phyloP scores from a whole-genome alignment of 73 alveolate genomes.

The Paramecium tetraurelia region DNA sequence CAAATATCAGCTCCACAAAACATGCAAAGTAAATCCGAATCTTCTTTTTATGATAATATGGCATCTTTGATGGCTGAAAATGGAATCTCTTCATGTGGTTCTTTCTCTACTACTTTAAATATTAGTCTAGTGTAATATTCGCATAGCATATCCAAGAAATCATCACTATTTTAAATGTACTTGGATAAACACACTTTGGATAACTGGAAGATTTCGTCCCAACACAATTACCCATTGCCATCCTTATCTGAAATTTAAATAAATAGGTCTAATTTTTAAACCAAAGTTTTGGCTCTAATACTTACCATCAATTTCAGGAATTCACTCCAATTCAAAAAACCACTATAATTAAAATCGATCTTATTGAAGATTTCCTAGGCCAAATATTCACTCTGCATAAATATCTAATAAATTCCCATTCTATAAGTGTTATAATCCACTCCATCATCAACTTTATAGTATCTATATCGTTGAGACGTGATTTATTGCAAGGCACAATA shows the following conservation, averaged over 20 bases:
- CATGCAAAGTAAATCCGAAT: constrained; percentile 29
- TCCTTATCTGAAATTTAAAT: constrained; percentile 19
- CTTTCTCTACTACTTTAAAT: constrained; percentile 7
- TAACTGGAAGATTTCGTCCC: background rate
- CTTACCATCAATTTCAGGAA: background rate
- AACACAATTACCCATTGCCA: constrained; percentile 2
- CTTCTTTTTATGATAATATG: background rate
- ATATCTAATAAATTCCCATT: constrained; percentile 21
- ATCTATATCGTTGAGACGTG: background rate
- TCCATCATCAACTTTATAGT: background rate
- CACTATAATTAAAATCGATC: constrained; percentile 15
- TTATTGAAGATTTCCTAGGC: constrained; percentile 27
- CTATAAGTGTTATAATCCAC: constrained; percentile 26
- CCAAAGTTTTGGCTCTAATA: constrained; percentile 11
- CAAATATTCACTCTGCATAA: background rate
- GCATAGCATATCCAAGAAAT: constrained; percentile 35
- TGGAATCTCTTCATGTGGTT: constrained; percentile 15
- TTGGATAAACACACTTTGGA: constrained; percentile 1
- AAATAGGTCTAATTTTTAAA: background rate
- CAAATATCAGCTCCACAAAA: constrained; percentile 50
- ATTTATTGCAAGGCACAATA: constrained; percentile 12
- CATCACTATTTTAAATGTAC: background rate
- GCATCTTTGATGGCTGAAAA: background rate
- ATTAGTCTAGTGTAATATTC: constrained; percentile 42
- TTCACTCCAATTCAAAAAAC: constrained; percentile 24